These are phyloP conservation scores for Przewalskia tangutica DNA, from an alignment of 257 asterid species.

Conservation along the genomic window DNA sequence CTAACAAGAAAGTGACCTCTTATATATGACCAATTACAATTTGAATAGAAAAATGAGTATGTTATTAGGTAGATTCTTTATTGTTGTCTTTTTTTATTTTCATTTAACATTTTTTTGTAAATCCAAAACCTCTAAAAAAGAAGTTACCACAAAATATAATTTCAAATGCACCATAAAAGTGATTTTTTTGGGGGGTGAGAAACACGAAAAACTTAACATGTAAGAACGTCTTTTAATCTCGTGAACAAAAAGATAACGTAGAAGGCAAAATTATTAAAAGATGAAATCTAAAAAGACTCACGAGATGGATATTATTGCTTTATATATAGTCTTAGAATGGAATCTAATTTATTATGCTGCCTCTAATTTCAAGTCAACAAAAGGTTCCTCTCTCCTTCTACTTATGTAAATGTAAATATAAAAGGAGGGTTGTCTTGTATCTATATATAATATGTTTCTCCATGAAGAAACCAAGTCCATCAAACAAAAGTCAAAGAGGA, in stretches of 20 bases:
- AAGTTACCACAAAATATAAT: background rate
- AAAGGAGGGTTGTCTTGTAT: background rate
- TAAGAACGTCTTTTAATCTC: background rate
- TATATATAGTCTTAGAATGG: conserved; percentile 6
- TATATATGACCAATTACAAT: background rate
- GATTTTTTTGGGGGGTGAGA: background rate
- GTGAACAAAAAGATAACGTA: background rate
- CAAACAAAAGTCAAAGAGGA: background rate
- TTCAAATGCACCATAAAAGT: background rate
- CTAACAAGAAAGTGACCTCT: background rate
- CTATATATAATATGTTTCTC: background rate
- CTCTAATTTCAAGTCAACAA: conserved; percentile 26
- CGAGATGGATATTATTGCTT: conserved; percentile 10
- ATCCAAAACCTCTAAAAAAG: background rate
- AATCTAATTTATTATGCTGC: conserved; percentile 19
- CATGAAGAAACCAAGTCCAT: background rate
- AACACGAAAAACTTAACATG: background rate
- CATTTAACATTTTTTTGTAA: background rate
- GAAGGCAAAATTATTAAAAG: background rate
- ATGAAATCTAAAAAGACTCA: conserved; percentile 8
- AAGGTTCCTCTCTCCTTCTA: background rate
- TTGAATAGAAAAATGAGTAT: background rate
- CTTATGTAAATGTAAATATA: background rate
- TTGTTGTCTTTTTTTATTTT: background rate
- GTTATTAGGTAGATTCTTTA: background rate